phyloP scores from a whole-genome alignment of 345 rosid species.

The Populus nigra region DNA sequence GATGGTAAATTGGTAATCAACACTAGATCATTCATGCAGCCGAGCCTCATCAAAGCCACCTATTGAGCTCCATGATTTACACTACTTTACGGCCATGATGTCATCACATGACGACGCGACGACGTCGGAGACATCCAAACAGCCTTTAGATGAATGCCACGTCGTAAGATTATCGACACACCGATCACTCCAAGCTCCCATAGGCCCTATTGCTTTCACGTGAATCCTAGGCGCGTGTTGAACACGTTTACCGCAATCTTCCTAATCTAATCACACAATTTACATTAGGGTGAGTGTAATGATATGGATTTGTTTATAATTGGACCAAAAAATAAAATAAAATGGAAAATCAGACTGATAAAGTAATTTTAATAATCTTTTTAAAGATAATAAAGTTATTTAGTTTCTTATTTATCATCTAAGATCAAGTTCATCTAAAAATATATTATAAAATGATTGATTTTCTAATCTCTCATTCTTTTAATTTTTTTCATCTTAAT shows the following conservation, averaged over 20 bases:
- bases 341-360: background rate
- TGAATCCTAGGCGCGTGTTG: background rate
- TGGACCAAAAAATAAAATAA: background rate
- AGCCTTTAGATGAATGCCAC: constrained; percentile 7
- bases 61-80: background rate
- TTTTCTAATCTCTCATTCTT: too few relatives aligned
- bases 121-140: constrained; percentile 5
- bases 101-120: background rate
- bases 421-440: too few relatives aligned
- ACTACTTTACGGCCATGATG: background rate
- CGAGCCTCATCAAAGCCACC: background rate
- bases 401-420: too few relatives aligned
- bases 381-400: too few relatives aligned
- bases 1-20: background rate
- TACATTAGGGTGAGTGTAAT: background rate
- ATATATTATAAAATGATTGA: too few relatives aligned
- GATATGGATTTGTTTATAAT: background rate
- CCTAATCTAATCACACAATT: background rate
- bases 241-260: background rate
- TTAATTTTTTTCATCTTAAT: too few relatives aligned
- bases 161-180: constrained; percentile 14
- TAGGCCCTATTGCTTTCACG: background rate
- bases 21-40: background rate
- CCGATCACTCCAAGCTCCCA: background rate
- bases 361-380: background rate